Conservation (phyloP, 1,284 basidiomycete species). For the Wallemia mellicola region DNA sequence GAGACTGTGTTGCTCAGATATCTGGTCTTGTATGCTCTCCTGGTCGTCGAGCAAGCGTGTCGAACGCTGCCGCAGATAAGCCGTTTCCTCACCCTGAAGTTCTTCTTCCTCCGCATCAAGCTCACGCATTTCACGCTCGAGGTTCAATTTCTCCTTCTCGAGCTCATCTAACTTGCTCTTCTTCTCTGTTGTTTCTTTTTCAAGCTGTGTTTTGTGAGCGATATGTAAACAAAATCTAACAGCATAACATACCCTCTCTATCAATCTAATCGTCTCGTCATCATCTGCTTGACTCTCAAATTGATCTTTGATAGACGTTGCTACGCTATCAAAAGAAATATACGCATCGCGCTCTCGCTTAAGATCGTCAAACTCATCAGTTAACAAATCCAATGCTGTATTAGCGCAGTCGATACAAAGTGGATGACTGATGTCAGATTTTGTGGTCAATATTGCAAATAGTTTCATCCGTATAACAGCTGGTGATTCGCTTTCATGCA, state of each 20-base stretch:
- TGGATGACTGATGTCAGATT: slow-evolving; percentile 71
- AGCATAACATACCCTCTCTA: no score
- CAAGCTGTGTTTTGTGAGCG: not conserved
- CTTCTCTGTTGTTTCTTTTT: not conserved
- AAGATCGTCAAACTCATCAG: slow-evolving; percentile 57
- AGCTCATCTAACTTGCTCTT: not conserved
- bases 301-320: slow-evolving; percentile 33
- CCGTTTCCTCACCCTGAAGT: slow-evolving; percentile 11
- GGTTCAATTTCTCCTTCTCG: not conserved
- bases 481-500: not conserved
- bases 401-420: slow-evolving; percentile 82
- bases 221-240: not conserved
- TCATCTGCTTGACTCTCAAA: slow-evolving; percentile 18
- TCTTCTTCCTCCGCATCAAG: slow-evolving; percentile 26
- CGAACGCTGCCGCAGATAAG: slow-evolving; percentile 6
- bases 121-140: slow-evolving; percentile 3
- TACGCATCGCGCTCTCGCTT: slow-evolving; percentile 78
- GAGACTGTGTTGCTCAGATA: slow-evolving; percentile 34
- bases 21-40: slow-evolving; percentile 13
- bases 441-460: slow-evolving; percentile 44
- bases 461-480: slow-evolving; percentile 14
- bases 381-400: slow-evolving; percentile 41
- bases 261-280: no score
- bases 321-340: slow-evolving; percentile 61
- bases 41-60: slow-evolving; percentile 1